Evolutionary conservation across 2,329 filamentous ascomycete genomes (phyloP), one percentile per base, ranked within the genome.

Genomic region (Pseudogymnoascus sp.): DNA sequence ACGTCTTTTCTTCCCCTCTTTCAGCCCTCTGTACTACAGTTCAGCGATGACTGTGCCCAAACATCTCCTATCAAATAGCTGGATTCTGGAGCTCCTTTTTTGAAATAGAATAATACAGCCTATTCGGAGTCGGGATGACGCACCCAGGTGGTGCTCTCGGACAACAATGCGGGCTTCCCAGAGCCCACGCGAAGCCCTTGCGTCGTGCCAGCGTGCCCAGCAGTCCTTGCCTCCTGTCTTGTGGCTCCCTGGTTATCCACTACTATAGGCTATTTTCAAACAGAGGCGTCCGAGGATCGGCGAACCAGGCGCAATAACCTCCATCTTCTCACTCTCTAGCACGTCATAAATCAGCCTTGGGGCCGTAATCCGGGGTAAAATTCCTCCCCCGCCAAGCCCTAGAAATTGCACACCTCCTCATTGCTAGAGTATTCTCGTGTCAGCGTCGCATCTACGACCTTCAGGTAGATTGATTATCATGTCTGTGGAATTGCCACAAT

Each of bases 361-460:
- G 25, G 4, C 25, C 49, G 49, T 55, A 55, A 55, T 55, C 49
- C 49, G 49, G 49, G 25, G 49, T 16, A 55, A 55, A 33, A 55
- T 55, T 55, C 25, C n/a, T 16, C 49, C 49, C 33, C 49, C n/a
- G 49, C 49, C 49, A 55, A 55, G 49, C 25, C 25, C 3, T 18
- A 33, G 25, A 55, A 18, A 55, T 55, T 55, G 28, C 49, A 33
- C 49, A 16, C 16, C 16, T 16, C 16, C 16, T 16, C 16, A 55
- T 18, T 33, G 8, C 28, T 9, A 55, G 49, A 55, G 8, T 55
- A 55, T 55, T 55, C 28, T n/a, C 49, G 16, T 9, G 49, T 55
- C 49, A 55, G 49, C 49, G 49, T 55, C 49, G n/a, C n/a, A 55
- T 55, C 25, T 18, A 18, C 11, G 5, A 18, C n/a, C n/a, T 55